Evolutionary conservation across 202 grass and related monocot species (phyloP).

Genomic region (Thinopyrum obtusiflorum): DNA sequence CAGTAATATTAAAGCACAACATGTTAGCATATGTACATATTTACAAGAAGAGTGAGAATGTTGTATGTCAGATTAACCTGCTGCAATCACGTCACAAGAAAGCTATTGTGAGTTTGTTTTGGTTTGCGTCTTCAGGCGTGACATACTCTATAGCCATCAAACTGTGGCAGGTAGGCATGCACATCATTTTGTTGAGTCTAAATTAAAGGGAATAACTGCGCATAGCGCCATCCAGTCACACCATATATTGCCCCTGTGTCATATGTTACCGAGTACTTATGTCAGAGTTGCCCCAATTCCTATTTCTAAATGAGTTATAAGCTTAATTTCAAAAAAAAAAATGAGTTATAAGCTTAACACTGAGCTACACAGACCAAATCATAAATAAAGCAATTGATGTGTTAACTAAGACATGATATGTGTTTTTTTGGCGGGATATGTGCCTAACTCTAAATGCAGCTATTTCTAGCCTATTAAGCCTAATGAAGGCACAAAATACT

Average conservation of each 20-base stretch:
- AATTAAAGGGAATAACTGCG: not conserved
- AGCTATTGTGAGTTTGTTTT: not conserved
- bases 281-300: not conserved
- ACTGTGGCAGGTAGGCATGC: not conserved
- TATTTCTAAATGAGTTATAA: not conserved
- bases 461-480: not conserved
- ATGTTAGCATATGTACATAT: not conserved
- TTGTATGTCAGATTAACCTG: not conserved
- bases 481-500: not conserved
- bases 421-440: not conserved
- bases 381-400: not conserved
- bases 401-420: not conserved
- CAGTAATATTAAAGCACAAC: not conserved
- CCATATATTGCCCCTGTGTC: not conserved
- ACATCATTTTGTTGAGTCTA: not conserved
- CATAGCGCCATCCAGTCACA: fast-evolving
- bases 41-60: not conserved
- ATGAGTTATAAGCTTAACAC: not conserved
- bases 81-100: not conserved
- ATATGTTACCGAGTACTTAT: not conserved
- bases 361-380: not conserved
- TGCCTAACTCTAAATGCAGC: not conserved
- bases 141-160: not conserved
- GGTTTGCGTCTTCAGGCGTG: fast-evolving
- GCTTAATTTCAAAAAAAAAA: too few species aligned